These are phyloP conservation scores for Komagataella pastoris DNA, from an alignment of 805 yeast species.

Conservation along the genomic window DNA sequence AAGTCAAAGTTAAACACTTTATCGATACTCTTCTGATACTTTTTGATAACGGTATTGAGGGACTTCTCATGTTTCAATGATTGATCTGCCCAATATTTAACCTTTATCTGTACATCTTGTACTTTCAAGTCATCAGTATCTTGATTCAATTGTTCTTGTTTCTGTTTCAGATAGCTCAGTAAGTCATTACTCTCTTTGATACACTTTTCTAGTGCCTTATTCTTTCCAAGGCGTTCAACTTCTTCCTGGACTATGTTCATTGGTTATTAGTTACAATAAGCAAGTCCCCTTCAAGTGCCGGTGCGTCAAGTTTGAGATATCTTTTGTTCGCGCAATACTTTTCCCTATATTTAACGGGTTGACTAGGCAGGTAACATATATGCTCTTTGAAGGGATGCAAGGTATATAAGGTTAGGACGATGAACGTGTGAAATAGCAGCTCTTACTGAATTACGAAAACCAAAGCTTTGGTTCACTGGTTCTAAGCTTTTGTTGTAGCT, in stretches of 20 bases:
- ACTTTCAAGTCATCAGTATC: slow-evolving; percentile 4
- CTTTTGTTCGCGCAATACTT: neutral
- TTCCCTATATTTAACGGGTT: no score
- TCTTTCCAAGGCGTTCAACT: slow-evolving; percentile 12
- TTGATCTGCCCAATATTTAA: slow-evolving; percentile 12
- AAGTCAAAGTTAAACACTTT: slow-evolving; percentile 12
- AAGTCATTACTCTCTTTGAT: slow-evolving; percentile 15
- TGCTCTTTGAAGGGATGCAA: no score
- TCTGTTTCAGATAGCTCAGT: slow-evolving; percentile 10
- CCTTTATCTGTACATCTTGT: slow-evolving; percentile 3
- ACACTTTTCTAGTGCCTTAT: slow-evolving; percentile 16
- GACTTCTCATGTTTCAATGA: slow-evolving; percentile 17
- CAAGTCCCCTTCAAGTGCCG: neutral
- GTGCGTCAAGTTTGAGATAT: neutral
- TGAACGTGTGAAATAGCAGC: no score
- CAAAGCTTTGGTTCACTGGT: no score
- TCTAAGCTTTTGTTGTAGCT: no score
- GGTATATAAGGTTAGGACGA: no score
- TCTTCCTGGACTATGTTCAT: slow-evolving; percentile 15
- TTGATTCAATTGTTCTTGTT: slow-evolving; percentile 11
- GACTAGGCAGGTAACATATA: no score
- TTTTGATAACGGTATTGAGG: slow-evolving; percentile 13
- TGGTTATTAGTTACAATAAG: neutral
- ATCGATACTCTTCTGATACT: slow-evolving; percentile 13
- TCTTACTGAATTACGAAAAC: no score